A percentile compares a stretch with the other conserved stretches of the same genome.
phyloP scores from a whole-genome alignment of 108 stramenopile genomes.

The Cyclotella choctawhatcheeana region DNA sequence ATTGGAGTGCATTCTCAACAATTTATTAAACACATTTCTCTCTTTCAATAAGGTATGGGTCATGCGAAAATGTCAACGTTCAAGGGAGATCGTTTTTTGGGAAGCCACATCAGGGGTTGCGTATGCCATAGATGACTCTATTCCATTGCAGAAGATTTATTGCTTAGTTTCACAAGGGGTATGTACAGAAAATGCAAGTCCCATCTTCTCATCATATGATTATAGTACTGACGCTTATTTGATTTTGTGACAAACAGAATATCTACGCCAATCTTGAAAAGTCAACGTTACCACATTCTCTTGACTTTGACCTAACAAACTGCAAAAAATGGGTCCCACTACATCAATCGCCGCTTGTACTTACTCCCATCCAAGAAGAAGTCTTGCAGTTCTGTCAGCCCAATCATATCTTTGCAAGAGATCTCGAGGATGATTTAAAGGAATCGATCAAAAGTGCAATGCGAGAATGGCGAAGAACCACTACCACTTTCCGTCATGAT shows the following conservation, averaged over 20 bases:
- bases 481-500: conserved; percentile 50
- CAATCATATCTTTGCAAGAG: conserved; percentile 27
- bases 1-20: not conserved
- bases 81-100: conserved; percentile 53
- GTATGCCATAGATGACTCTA: conserved; percentile 52
- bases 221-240: too few species aligned
- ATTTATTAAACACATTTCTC: not conserved
- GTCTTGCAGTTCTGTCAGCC: conserved; percentile 27
- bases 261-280: conserved; percentile 36
- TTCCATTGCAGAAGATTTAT: conserved; percentile 67
- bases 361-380: conserved; percentile 35
- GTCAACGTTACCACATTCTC: conserved; percentile 14
- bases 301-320: conserved; percentile 44
- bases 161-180: conserved; percentile 54
- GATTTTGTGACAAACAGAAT: too few species aligned
- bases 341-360: not conserved
- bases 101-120: conserved; percentile 67
- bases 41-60: conserved; percentile 27
- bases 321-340: conserved; percentile 41
- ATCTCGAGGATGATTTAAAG: conserved; percentile 42
- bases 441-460: conserved; percentile 46
- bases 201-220: not conserved
- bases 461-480: conserved; percentile 43
- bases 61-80: conserved; percentile 23
- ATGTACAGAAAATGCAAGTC: not conserved